A percentile compares a stretch with the other conserved stretches of the same genome.
Evolutionary conservation across 192 early-diverging fungal genomes (phyloP).

Genomic region (Coemansia sp.): DNA sequence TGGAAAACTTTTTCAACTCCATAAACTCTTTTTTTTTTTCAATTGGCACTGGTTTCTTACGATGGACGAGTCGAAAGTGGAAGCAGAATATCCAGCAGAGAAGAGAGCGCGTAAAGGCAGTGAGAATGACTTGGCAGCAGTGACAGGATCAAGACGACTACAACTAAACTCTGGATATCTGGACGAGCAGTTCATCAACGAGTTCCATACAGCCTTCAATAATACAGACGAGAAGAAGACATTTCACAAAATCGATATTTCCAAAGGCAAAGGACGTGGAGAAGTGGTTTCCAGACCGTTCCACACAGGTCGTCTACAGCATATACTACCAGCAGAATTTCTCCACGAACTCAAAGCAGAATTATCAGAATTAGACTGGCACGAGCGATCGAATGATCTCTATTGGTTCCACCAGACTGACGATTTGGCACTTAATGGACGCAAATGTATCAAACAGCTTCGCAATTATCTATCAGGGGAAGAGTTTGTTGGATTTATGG

Average conservation of each 20-base stretch:
- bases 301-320: constrained; percentile 29
- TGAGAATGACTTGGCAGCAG: not conserved
- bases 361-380: constrained; percentile 29
- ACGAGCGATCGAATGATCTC: constrained; percentile 62
- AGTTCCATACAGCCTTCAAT: constrained; percentile 29
- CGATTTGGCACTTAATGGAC: constrained; percentile 55
- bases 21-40: not conserved
- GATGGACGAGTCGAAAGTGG: not conserved
- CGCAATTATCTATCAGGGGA: constrained; percentile 61
- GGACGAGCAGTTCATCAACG: constrained; percentile 16
- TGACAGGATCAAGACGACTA: not conserved
- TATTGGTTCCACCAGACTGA: constrained; percentile 70
- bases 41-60: not conserved
- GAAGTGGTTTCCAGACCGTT: constrained; percentile 27
- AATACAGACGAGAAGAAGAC: not conserved
- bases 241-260: not conserved
- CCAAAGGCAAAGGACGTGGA: constrained; percentile 8
- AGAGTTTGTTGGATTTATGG: constrained; percentile 62
- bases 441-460: constrained; percentile 50
- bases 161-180: constrained; percentile 27
- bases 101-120: constrained; percentile 25
- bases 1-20: not conserved
- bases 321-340: constrained; percentile 18
- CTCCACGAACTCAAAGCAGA: constrained; percentile 24
- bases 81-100: constrained; percentile 5